phyloP scores from a whole-genome alignment of 1,139 yeast genomes.

The Pichia cactophila region DNA sequence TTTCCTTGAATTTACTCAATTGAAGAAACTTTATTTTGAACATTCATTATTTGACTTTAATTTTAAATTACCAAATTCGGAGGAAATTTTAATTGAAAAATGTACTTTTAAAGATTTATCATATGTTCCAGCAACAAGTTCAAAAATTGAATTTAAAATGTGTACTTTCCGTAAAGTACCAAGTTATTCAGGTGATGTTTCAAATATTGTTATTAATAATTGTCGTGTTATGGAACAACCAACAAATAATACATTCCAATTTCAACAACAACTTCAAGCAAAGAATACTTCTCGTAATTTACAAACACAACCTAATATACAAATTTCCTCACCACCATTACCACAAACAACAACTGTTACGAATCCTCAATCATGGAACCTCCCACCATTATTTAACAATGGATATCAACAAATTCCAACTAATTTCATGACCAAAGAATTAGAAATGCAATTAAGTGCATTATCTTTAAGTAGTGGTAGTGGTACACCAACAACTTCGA shows the following conservation, averaged over 20 bases:
- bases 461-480: constrained; percentile 12
- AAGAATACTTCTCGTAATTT: constrained; percentile 1
- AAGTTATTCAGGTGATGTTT: constrained; percentile 21
- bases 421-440: constrained; percentile 9
- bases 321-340: constrained; percentile 5
- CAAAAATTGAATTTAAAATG: constrained; percentile 25
- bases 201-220: constrained; percentile 22
- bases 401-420: neutral
- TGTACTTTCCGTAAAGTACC: constrained; percentile 26
- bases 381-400: neutral
- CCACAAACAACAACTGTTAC: constrained; percentile 1
- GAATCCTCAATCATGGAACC: too few relatives aligned
- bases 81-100: constrained; percentile 24
- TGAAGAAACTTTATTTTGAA: constrained; percentile 23
- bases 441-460: constrained; percentile 16
- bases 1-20: constrained; percentile 19
- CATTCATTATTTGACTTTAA: constrained; percentile 26
- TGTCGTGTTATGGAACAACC: constrained; percentile 27
- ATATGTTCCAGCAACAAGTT: constrained; percentile 16
- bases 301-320: constrained; percentile 4
- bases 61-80: constrained; percentile 22
- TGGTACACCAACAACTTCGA: neutral
- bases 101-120: constrained; percentile 25
- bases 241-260: constrained; percentile 21
- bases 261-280: constrained; percentile 19